Evolutionary conservation across 257 asterid species (phyloP).

Genomic region (Gynochthodes officinalis): DNA sequence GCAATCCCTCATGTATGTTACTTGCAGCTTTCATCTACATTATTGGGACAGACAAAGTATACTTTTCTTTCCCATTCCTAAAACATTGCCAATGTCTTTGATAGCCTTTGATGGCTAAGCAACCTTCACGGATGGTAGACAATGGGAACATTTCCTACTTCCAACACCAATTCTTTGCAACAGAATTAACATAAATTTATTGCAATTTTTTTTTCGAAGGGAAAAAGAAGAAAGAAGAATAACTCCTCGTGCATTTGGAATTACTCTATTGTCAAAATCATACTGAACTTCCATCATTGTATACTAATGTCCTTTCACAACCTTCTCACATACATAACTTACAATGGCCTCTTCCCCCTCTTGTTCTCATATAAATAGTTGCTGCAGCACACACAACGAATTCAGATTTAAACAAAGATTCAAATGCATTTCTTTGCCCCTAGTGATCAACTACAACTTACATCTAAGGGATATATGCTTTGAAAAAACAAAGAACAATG

Average conservation of each 20-base stretch:
- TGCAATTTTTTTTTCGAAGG: neutral
- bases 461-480: neutral
- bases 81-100: neutral
- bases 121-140: neutral
- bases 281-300: neutral
- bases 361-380: neutral
- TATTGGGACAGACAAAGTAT: neutral
- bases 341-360: too few species aligned
- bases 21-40: neutral
- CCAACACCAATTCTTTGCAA: neutral
- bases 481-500: neutral
- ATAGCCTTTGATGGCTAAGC: neutral
- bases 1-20: neutral
- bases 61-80: neutral
- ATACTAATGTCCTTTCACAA: too few species aligned
- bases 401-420: neutral
- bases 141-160: neutral
- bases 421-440: neutral
- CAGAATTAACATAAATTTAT: neutral
- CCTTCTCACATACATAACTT: too few species aligned
- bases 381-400: neutral
- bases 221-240: neutral
- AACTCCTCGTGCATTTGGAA: neutral
- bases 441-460: neutral
- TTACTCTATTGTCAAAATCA: neutral